A percentile compares a stretch with the other conserved stretches of the same genome.
Conservation (phyloP, 805 yeast genomes). For the Candida ponderosae region DNA sequence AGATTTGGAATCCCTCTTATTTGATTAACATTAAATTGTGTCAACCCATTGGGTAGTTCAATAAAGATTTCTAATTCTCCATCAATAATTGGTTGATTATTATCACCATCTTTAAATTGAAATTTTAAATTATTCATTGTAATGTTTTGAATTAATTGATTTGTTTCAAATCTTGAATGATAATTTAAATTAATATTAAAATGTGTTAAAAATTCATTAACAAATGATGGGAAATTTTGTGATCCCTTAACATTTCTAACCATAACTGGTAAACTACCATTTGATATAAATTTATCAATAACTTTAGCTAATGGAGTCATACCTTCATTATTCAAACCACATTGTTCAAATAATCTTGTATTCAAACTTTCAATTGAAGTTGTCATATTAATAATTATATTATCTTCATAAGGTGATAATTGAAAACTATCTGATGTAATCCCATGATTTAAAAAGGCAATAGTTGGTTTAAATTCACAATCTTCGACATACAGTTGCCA, state of each 20-base stretch:
- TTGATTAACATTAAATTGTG: slow-evolving; percentile 22
- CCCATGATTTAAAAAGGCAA: slow-evolving; percentile 19
- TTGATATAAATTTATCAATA: slow-evolving; percentile 8
- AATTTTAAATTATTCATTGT: slow-evolving; percentile 28
- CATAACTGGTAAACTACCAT: slow-evolving; percentile 11
- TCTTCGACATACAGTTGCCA: slow-evolving; percentile 31
- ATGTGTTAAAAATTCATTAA: slow-evolving; percentile 12
- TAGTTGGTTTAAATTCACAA: slow-evolving; percentile 23
- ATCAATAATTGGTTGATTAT: slow-evolving; percentile 24
- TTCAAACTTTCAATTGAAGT: slow-evolving; percentile 4
- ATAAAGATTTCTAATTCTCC: slow-evolving; percentile 30
- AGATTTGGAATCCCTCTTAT: slow-evolving; percentile 36
- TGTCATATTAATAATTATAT: slow-evolving; percentile 6
- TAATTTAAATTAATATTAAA: slow-evolving; percentile 11
- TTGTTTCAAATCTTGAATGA: slow-evolving; percentile 4
- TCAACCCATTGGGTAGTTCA: slow-evolving; percentile 22
- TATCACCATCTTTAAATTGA: slow-evolving; percentile 25
- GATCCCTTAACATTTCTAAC: slow-evolving; percentile 16
- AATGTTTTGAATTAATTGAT: slow-evolving; percentile 25
- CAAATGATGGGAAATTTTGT: slow-evolving; percentile 8
- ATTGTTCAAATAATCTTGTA: slow-evolving; percentile 2
- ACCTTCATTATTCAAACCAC: slow-evolving; percentile 1
- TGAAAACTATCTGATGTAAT: slow-evolving; percentile 6
- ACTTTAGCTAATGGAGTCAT: slow-evolving; percentile 11
- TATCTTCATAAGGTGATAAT: slow-evolving; percentile 9